Evolutionary conservation across 371 early-diverging fungal species (phyloP).

Genomic region (Umbelopsis sp.): DNA sequence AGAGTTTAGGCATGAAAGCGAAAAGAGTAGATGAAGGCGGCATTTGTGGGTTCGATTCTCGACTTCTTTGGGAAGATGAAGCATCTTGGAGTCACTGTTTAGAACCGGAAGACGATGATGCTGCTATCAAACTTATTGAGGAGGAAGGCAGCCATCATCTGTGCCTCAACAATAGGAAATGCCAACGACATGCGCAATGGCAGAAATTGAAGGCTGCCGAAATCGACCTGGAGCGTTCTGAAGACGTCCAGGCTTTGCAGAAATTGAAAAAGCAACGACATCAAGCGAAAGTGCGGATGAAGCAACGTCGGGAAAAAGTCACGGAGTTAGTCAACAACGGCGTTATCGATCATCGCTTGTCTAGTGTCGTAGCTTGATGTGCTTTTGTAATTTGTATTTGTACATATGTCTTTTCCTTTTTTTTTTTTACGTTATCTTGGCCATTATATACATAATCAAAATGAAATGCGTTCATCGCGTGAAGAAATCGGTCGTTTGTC

Average conservation of each 20-base stretch:
- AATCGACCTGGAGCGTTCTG: constrained; percentile 55
- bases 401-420: not conserved
- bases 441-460: not conserved
- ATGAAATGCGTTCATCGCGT: not conserved
- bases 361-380: not conserved
- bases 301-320: constrained; percentile 39
- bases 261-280: constrained; percentile 42
- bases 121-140: constrained; percentile 11
- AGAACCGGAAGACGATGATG: constrained; percentile 29
- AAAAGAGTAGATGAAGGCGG: constrained; percentile 32
- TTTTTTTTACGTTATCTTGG: not conserved
- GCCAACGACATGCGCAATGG: constrained; percentile 54
- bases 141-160: constrained; percentile 21
- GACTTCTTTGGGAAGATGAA: constrained; percentile 52
- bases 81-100: not conserved
- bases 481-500: no score
- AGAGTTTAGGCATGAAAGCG: constrained; percentile 27
- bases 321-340: constrained; percentile 3
- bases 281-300: constrained; percentile 47
- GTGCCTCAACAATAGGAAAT: constrained; percentile 37
- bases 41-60: constrained; percentile 52
- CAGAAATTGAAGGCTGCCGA: constrained; percentile 54
- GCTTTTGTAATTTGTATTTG: constrained; percentile 4
- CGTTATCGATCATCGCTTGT: not conserved
- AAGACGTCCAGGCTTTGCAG: constrained; percentile 37